phyloP scores from a whole-genome alignment of 179 eudicot species.

The Pouteria campechiana region DNA sequence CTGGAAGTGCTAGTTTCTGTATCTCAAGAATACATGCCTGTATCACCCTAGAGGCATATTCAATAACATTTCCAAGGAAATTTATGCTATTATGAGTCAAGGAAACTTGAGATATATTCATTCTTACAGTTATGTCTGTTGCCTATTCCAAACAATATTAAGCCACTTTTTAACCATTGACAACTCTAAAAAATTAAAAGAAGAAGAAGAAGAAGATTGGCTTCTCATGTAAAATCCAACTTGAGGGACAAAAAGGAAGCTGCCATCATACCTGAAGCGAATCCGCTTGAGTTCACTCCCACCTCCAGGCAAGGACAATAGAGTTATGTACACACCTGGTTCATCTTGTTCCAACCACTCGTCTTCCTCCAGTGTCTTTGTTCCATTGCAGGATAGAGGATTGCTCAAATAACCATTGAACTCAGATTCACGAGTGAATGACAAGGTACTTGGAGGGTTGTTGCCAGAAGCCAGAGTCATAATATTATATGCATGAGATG shows the following conservation, averaged over 20 bases:
- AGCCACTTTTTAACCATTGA: background rate
- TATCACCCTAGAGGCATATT: too few species aligned
- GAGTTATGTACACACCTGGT: background rate
- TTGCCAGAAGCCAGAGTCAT: slow-evolving; percentile 3
- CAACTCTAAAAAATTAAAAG: background rate
- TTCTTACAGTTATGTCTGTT: too few species aligned
- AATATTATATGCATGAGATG: slow-evolving; percentile 1
- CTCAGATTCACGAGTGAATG: background rate
- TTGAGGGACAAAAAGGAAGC: background rate
- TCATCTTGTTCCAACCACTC: background rate
- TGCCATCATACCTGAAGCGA: slow-evolving; percentile 9
- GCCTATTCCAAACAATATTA: too few species aligned
- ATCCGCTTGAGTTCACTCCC: background rate
- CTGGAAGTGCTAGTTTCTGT: too few species aligned
- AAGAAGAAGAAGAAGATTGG: too few species aligned
- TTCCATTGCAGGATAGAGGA: slow-evolving; percentile 2
- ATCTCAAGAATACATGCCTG: too few species aligned
- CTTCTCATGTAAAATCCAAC: background rate
- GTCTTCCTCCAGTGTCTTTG: background rate
- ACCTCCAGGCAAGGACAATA: background rate
- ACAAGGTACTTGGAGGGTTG: background rate
- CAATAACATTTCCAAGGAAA: too few species aligned
- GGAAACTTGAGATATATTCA: too few species aligned
- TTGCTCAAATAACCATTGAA: background rate
- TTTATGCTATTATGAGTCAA: too few species aligned